Evolutionary conservation across 2,329 filamentous ascomycete species (phyloP).

Genomic region (Beauveria bassiana): DNA sequence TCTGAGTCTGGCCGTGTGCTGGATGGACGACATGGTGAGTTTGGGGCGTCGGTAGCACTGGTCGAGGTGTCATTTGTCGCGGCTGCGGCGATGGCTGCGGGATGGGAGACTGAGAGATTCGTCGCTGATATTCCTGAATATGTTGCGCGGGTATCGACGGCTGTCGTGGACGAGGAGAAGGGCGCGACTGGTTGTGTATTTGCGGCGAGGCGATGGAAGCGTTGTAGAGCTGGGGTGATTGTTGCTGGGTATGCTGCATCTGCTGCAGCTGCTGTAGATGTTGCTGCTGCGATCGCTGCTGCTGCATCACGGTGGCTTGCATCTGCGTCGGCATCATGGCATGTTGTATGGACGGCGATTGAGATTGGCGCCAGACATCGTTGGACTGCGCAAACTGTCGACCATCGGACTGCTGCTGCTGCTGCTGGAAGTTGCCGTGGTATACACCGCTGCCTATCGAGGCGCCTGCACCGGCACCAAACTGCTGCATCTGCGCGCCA

Average conservation of each 20-base stretch:
- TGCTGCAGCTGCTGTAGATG: conserved; percentile 23
- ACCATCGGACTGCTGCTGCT: conserved; percentile 1
- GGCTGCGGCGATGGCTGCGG: conserved; percentile 12
- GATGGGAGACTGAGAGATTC: conserved; percentile 5
- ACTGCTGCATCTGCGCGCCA: conserved; percentile 5
- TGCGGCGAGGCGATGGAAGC: conserved; percentile 1
- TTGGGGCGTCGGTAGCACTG: background rate
- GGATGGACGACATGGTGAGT: conserved; percentile 5
- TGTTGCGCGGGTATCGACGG: conserved; percentile 11
- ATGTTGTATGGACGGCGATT: conserved; percentile 6
- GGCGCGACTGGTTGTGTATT: conserved; percentile 16
- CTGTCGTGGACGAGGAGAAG: conserved; percentile 13
- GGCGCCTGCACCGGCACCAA: background rate
- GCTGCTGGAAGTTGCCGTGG: background rate
- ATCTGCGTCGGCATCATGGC: conserved; percentile 19
- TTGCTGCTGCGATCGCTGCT: conserved; percentile 16
- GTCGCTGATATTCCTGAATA: conserved; percentile 13
- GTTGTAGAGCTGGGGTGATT: conserved; percentile 13
- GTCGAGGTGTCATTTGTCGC: conserved; percentile 6
- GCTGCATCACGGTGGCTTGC: conserved; percentile 15
- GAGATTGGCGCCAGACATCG: conserved; percentile 8
- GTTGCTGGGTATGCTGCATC: conserved; percentile 23
- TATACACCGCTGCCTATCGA: background rate
- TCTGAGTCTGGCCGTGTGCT: conserved; percentile 10
- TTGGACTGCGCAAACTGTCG: conserved; percentile 1